Conservation (phyloP, 2,329 filamentous ascomycete genomes). For the Fusarium sp. region DNA sequence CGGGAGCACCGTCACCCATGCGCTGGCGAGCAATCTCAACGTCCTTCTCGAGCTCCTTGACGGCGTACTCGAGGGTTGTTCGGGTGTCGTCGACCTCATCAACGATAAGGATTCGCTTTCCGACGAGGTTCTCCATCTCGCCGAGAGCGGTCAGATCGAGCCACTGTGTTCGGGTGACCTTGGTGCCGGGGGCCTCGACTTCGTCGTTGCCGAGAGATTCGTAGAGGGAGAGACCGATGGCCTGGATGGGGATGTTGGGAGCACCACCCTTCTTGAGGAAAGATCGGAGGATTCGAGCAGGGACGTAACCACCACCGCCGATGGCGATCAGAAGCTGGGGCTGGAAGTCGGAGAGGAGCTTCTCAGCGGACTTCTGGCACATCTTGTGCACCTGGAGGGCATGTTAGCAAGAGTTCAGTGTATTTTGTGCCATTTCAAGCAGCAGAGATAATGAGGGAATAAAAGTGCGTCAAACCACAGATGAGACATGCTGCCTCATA, state of each 20-base stretch:
- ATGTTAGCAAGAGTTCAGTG: slow-evolving; percentile 25
- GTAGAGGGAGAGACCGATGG: slow-evolving; percentile 97
- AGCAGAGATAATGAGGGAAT: not conserved
- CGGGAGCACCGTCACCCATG: slow-evolving; percentile 67
- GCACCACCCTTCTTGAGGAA: slow-evolving; percentile 91
- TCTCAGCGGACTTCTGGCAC: slow-evolving; percentile 85
- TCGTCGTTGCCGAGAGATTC: slow-evolving; percentile 76
- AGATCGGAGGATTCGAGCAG: slow-evolving; percentile 94
- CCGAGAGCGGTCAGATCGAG: slow-evolving; percentile 85
- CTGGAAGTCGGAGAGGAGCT: slow-evolving; percentile 85
- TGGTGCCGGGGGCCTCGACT: slow-evolving; percentile 81
- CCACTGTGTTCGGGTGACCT: slow-evolving; percentile 98
- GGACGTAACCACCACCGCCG: slow-evolving; percentile 96
- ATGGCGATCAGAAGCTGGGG: slow-evolving; percentile 99
- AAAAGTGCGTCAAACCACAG: not conserved
- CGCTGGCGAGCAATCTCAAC: slow-evolving; percentile 82
- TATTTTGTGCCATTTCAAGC: not conserved
- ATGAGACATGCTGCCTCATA: not conserved
- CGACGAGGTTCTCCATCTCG: slow-evolving; percentile 68
- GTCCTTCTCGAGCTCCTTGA: slow-evolving; percentile 93
- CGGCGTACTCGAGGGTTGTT: slow-evolving; percentile 93
- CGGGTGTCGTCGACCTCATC: slow-evolving; percentile 89
- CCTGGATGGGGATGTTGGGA: slow-evolving; percentile 98
- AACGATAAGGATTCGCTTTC: slow-evolving; percentile 47
- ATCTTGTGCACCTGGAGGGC: slow-evolving; percentile 87